phyloP scores from a whole-genome alignment of 1,284 basidiomycete genomes.

The Pyrrhoderma lamaoense region DNA sequence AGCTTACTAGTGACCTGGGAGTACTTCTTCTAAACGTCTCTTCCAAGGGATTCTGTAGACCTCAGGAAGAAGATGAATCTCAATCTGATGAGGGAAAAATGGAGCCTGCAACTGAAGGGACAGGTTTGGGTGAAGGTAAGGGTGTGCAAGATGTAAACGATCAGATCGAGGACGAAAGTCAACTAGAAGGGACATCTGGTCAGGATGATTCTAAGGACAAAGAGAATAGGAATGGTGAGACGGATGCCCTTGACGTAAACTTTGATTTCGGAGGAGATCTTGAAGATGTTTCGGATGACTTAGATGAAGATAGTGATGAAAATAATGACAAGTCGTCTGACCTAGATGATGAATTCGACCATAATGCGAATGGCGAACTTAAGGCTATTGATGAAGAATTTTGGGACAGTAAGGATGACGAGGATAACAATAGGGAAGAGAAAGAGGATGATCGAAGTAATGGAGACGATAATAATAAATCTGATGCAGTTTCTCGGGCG shows the following conservation, averaged over 20 bases:
- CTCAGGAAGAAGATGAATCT: constrained; percentile 55
- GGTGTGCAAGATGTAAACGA: constrained; percentile 86
- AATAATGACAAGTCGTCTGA: constrained; percentile 27
- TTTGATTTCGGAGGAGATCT: constrained; percentile 70
- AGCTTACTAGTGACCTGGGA: constrained; percentile 75
- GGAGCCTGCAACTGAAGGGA: constrained; percentile 57
- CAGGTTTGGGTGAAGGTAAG: constrained; percentile 80
- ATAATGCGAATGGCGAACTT: constrained; percentile 32
- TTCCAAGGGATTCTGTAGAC: constrained; percentile 88
- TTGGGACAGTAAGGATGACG: constrained; percentile 27
- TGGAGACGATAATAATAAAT: too few species aligned
- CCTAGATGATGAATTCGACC: constrained; percentile 33
- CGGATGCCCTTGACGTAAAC: constrained; percentile 48
- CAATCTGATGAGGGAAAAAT: constrained; percentile 44
- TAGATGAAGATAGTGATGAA: constrained; percentile 26
- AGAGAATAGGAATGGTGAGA: constrained; percentile 63
- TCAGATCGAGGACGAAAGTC: constrained; percentile 91
- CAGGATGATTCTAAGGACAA: constrained; percentile 57
- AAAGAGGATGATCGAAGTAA: constrained; percentile 19
- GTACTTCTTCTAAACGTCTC: constrained; percentile 71
- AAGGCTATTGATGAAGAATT: constrained; percentile 35
- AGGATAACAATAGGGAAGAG: constrained; percentile 23
- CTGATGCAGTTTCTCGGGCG: not conserved
- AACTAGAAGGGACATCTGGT: constrained; percentile 85
- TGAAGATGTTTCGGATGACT: constrained; percentile 60